Conservation (phyloP, 202 grass and related monocot species). For the Carex arenaria region DNA sequence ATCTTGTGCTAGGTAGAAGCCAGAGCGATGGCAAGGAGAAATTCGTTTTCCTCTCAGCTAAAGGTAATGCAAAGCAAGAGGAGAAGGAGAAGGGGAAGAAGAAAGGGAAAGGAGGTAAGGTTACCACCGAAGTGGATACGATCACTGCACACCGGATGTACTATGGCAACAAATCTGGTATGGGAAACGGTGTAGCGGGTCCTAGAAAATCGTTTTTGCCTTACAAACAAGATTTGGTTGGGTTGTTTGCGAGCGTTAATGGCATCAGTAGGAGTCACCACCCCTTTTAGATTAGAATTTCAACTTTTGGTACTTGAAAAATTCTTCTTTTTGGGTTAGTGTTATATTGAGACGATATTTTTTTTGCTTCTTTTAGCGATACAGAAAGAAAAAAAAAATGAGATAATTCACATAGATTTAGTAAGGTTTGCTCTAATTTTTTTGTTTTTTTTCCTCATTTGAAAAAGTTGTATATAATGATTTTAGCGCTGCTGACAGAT, state of each 20-base stretch:
- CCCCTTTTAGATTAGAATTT: constrained; percentile 22
- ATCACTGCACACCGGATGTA: constrained; percentile 36
- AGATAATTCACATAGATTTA: constrained; percentile 16
- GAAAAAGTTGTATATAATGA: constrained; percentile 14
- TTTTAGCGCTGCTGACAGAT: constrained; percentile 8
- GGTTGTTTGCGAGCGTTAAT: constrained; percentile 49
- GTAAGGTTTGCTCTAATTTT: neutral
- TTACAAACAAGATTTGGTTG: constrained; percentile 62
- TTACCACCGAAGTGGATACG: constrained; percentile 26
- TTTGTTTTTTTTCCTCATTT: neutral
- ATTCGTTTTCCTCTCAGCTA: constrained; percentile 58
- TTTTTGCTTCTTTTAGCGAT: constrained; percentile 16
- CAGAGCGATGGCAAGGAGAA: constrained; percentile 74
- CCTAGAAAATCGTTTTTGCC: constrained; percentile 60
- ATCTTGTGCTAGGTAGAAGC: constrained; percentile 69
- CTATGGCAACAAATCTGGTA: constrained; percentile 24
- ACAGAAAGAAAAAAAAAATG: neutral
- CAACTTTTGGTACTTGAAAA: constrained; percentile 3
- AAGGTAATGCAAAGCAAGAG: constrained; percentile 35
- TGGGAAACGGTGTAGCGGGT: constrained; percentile 12
- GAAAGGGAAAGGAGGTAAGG: constrained; percentile 19
- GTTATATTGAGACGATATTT: neutral
- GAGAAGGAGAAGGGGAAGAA: neutral
- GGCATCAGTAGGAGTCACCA: constrained; percentile 41
- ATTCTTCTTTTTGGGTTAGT: constrained; percentile 24